Evolutionary conservation across 1,284 basidiomycete genomes (phyloP).

Genomic region (Moesziomyces sp.): DNA sequence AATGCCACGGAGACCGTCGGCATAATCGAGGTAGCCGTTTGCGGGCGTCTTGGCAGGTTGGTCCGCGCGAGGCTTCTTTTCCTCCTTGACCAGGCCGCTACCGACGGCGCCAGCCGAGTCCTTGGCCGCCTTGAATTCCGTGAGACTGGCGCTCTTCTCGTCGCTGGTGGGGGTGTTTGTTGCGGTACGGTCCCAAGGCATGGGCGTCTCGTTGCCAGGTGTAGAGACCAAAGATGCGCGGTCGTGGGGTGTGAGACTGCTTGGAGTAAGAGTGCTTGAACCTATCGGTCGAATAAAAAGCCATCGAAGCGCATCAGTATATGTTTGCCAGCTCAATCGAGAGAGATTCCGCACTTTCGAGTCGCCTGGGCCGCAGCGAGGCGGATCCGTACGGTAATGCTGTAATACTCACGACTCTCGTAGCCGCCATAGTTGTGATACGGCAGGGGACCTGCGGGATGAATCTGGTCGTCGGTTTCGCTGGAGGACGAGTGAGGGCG

Average conservation of each 20-base stretch:
- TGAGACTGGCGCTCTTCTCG: slow-evolving; percentile 15
- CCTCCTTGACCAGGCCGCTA: slow-evolving; percentile 16
- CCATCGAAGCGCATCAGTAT: neutral
- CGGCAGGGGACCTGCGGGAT: slow-evolving; percentile 17
- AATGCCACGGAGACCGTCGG: slow-evolving; percentile 69
- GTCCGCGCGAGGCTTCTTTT: slow-evolving; percentile 31
- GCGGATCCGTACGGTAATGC: neutral
- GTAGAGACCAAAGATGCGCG: slow-evolving; percentile 15
- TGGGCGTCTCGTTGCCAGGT: slow-evolving; percentile 17
- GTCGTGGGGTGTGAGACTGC: slow-evolving; percentile 25
- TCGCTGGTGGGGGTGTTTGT: slow-evolving; percentile 10
- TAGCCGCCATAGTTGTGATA: slow-evolving; percentile 26
- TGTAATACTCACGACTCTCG: slow-evolving; percentile 22
- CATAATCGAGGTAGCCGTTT: slow-evolving; percentile 66
- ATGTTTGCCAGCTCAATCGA: neutral
- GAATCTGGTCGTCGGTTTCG: slow-evolving; percentile 29
- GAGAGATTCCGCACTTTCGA: neutral
- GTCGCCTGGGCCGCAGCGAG: neutral
- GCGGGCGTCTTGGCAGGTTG: slow-evolving; percentile 30
- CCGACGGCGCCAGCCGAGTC: slow-evolving; percentile 39
- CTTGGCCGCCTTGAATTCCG: slow-evolving; percentile 43
- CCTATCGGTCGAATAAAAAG: neutral
- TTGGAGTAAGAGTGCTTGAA: slow-evolving; percentile 9
- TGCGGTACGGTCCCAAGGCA: slow-evolving; percentile 16
- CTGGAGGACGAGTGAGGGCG: slow-evolving; percentile 24